Evolutionary conservation across 441 rosid genomes (phyloP), one percentile per base, ranked within the genome.

Genomic region (Erodium moschatum): DNA sequence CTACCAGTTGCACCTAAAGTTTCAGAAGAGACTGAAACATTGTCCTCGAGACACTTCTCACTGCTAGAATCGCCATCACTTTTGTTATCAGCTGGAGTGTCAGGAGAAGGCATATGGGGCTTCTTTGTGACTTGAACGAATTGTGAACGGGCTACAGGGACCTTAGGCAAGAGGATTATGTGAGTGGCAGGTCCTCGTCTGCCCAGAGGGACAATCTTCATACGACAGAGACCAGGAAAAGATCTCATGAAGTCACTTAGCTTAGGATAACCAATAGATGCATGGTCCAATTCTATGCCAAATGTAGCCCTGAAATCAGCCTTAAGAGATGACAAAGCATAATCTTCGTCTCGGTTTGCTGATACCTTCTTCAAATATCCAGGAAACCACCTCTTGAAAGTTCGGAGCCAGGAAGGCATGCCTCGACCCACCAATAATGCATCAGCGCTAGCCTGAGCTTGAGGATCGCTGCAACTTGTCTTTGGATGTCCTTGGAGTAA

Each of bases 241-340:
- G 71, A 75, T 79, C 73, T 85, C 79, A 91, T 56, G 77, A 89
- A 91, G 71, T 89, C 94, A 62, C 82, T 87, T 69, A 91, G 94
- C 78, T 91, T 91, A 48, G 68, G 16, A 83, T 78, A 89, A 58
- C 96, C 97, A 48, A 91, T 82, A 77, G 94, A 84, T 70, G 78
- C 76, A 67, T 91, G 97, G 68, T 89, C 89, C 66, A 91, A 62
- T 29, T 89, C 92, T 56, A 81, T 75, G 70, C 85, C 85, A 77
- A 78, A 91, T 44, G 74, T 72, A 75, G 82, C 73, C 68, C 82
- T 85, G 81, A 89, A 91, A 78, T 91, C 97, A 24, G 85, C 79
- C 83, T 91, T 91, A 65, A 89, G 83, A 61, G 96, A 91, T 54
- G 97, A 89, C 15, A 91, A 87, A 69, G 97, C 88, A 81, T 89